These are phyloP conservation scores for Chaetomiaceae sp. DNA, from an alignment of 2,329 filamentous ascomycete species.

Conservation along the genomic window DNA sequence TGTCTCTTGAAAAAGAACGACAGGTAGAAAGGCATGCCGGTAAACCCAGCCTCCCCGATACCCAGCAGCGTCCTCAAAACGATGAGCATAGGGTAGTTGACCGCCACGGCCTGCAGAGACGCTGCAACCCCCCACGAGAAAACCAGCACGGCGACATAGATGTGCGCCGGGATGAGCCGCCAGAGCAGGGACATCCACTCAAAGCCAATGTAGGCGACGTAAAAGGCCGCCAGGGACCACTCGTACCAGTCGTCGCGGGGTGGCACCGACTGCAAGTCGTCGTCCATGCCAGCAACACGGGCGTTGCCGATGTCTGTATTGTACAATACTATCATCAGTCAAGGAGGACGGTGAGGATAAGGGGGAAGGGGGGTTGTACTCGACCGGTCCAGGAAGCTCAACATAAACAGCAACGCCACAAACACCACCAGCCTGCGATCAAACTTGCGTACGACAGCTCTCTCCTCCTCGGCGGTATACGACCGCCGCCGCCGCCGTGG, in stretches of 20 bases:
- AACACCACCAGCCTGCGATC: constrained; percentile 76
- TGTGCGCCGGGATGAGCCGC: constrained; percentile 56
- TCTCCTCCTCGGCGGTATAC: constrained; percentile 66
- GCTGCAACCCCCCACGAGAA: constrained; percentile 75
- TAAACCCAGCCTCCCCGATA: constrained; percentile 62
- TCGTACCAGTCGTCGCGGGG: constrained; percentile 49
- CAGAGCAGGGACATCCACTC: constrained; percentile 64
- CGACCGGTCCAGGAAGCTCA: constrained; percentile 81
- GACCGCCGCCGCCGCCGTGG: constrained; percentile 27
- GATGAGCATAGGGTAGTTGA: constrained; percentile 58
- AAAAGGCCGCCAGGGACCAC: constrained; percentile 59
- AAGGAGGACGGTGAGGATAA: background rate
- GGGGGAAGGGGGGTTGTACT: constrained; percentile 48
- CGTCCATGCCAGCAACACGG: constrained; percentile 59
- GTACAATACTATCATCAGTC: background rate
- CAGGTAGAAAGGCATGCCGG: constrained; percentile 59
- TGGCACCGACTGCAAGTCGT: constrained; percentile 51
- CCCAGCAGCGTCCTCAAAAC: constrained; percentile 54
- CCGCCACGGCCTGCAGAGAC: constrained; percentile 64
- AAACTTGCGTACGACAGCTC: constrained; percentile 65
- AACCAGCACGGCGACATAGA: constrained; percentile 59
- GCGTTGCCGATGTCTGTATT: constrained; percentile 57
- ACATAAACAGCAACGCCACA: constrained; percentile 74
- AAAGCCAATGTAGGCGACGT: constrained; percentile 58
- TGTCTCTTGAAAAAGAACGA: constrained; percentile 60